Base-by-base conservation (phyloP, 2,329 filamentous ascomycete species). In the Xylaria sp. region DNA sequence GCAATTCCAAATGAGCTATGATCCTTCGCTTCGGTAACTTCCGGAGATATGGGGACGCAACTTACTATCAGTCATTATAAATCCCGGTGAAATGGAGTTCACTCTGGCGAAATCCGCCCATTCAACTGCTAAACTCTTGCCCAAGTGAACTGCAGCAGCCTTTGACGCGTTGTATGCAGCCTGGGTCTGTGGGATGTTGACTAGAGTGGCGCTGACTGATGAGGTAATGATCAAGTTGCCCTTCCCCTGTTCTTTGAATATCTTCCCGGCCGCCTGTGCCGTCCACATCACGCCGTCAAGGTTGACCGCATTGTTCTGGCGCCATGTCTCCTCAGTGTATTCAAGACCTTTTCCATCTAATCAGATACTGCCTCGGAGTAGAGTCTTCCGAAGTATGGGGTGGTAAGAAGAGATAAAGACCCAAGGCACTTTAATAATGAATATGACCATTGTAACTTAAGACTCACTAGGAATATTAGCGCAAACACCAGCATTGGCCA, bases 251-350 rank as follows among this genome's bases (percentile, higher is more conserved):
- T 76, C 74, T 73, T 82, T 78, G 62, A 82, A 81, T 13, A 81
- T 75, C 41, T 78, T 76, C 7, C 78, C 82, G 2, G 80, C 81
- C 10, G 82, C 82, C 70, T 83, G 81, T 7, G 82, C 82, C 0
- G 81, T 80, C 79, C 80, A 83, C 66, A 83, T 82, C 1, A 80
- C 81, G 0, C 82, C 82, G 66, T 82, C 76, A 51, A 81, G 78
- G 66, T 83, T 83, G 58, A 83, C 80, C 39, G 80, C 77, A 55
- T 82, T 75, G 43, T 83, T 79, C 23, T 79, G 71, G 5, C 77
- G 76, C 70, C 79, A 83, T 49, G 76, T 76, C 58, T 81, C 80
- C 64, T 81, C 79, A 1, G 79, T 77, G 69, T 83, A 83, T n/a
- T 83, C 80, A 5, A 79, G 66, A 6, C 80, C 65, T 67, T 31